A percentile compares a stretch with the other conserved stretches of the same genome.
Evolutionary conservation across 2,329 filamentous ascomycete species (phyloP).

Genomic region (Ilyonectria robusta): DNA sequence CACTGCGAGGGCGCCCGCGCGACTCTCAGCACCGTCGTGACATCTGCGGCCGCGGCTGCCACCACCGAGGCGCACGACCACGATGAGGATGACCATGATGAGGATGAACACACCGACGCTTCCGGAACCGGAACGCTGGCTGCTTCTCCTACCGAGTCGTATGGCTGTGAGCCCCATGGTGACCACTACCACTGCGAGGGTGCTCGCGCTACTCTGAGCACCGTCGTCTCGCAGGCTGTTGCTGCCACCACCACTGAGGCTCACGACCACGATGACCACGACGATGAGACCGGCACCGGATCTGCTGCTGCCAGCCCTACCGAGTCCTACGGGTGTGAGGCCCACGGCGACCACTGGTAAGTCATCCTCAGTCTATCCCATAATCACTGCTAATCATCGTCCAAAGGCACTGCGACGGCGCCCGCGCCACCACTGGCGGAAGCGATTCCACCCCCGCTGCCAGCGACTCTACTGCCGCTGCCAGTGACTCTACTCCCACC

Average conservation of each 20-base stretch:
- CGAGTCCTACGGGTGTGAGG: constrained; percentile 42
- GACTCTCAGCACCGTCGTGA: constrained; percentile 17
- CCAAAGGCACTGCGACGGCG: constrained; percentile 43
- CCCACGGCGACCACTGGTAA: constrained; percentile 46
- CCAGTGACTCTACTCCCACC: not conserved
- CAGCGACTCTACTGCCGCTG: constrained; percentile 1
- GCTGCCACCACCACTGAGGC: constrained; percentile 32
- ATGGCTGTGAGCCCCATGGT: constrained; percentile 35
- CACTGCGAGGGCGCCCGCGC: constrained; percentile 44
- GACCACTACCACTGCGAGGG: constrained; percentile 43
- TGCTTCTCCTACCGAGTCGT: constrained; percentile 42
- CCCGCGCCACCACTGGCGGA: constrained; percentile 22
- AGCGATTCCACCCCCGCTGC: constrained; percentile 23
- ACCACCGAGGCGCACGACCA: constrained; percentile 26
- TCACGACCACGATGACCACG: constrained; percentile 36
- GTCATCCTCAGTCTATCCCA: not conserved
- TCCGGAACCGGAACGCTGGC: constrained; percentile 28
- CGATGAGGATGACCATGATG: constrained; percentile 26
- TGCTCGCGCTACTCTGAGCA: constrained; percentile 32
- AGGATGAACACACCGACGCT: constrained; percentile 15
- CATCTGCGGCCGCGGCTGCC: constrained; percentile 15
- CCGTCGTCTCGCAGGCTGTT: constrained; percentile 31
- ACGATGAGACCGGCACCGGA: constrained; percentile 26
- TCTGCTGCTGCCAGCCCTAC: constrained; percentile 37
- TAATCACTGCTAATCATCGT: not conserved